Evolutionary conservation across 805 yeast genomes (phyloP), one percentile per base, ranked within the genome.

Genomic region (Yarrowia keelungensis): DNA sequence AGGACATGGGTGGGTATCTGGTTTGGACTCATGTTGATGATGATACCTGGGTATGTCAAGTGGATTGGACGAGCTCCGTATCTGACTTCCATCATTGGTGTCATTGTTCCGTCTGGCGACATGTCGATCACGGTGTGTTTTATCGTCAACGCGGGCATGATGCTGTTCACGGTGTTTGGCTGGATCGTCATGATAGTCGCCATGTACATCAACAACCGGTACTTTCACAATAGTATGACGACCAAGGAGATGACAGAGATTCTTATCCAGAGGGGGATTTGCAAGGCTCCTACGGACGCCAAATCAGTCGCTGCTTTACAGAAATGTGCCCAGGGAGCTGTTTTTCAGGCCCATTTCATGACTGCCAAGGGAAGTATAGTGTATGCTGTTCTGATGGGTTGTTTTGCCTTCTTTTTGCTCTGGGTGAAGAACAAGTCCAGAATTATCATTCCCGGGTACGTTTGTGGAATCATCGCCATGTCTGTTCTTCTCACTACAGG

Each of bases 141-240:
- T 16, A 12, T 58, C 8, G 26, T 58, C 9, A 58, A 58, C 22
- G 38, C 50, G 5, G 16, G 32, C 26, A 58, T 58, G 64, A n/a
- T 58, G 50, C 50, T 43, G 4, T 58, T 58, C 15, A 32, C 50
- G 19, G 47, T n/a, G 1, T 7, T 58, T 5, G 64, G 64, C 32
- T 58, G 49, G 49, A 11, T 42, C 22, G 50, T 58, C n/a, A 35
- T 42, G 64, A 42, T 58, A 7, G 41, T 58, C 3, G 50, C 32
- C 38, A 58, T 58, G 64, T 19, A 32, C 39, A 58, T 58, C 47
- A 58, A 58, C 64, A 58, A 58, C 50, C 26, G 11, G 41, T 58
- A 58, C 35, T 58, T 58, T 9, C 64, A 58, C 26, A 11, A 43
- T n/a, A 5, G 32, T 8, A 58, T 58, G 49, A 32, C 16, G 5